A percentile compares a stretch with the other conserved stretches of the same genome.
phyloP scores from a whole-genome alignment of 352 stramenopile species.

The Saprolegnia diclina region DNA sequence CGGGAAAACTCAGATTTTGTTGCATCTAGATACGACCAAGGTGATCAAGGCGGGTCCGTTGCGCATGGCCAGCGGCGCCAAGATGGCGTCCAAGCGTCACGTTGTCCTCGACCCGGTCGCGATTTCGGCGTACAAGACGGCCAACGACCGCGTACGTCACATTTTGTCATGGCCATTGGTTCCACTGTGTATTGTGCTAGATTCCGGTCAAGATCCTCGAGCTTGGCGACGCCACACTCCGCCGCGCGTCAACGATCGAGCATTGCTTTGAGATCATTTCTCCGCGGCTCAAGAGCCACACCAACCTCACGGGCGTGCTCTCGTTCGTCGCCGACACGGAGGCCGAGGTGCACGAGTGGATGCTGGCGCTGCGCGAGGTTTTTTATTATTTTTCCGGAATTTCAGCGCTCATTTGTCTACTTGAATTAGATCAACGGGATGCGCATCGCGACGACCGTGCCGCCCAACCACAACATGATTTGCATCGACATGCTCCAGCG shows the following conservation, averaged over 20 bases:
- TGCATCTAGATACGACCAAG: slow-evolving; percentile 34
- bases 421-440: slow-evolving; percentile 40
- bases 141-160: slow-evolving; percentile 45
- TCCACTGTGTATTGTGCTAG: slow-evolving; percentile 14
- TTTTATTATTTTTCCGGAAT: background rate
- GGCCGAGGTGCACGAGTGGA: slow-evolving; percentile 83
- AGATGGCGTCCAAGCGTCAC: slow-evolving; percentile 80
- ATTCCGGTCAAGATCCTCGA: slow-evolving; percentile 83
- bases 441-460: slow-evolving; percentile 58
- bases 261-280: slow-evolving; percentile 84
- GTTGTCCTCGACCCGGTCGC: slow-evolving; percentile 82
- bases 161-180: background rate
- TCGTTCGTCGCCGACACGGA: slow-evolving; percentile 82
- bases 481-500: slow-evolving; percentile 78
- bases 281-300: slow-evolving; percentile 74
- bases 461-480: slow-evolving; percentile 85
- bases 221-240: slow-evolving; percentile 72
- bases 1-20: no score
- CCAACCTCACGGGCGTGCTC: slow-evolving; percentile 73
- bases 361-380: slow-evolving; percentile 81
- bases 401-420: background rate
- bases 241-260: slow-evolving; percentile 74
- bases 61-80: slow-evolving; percentile 73
- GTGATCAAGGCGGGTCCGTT: slow-evolving; percentile 81
- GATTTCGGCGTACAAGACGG: slow-evolving; percentile 80